Evolutionary conservation across 192 early-diverging fungal genomes (phyloP), one percentile per base, ranked within the genome.

Genomic region (Podochytrium sp.): DNA sequence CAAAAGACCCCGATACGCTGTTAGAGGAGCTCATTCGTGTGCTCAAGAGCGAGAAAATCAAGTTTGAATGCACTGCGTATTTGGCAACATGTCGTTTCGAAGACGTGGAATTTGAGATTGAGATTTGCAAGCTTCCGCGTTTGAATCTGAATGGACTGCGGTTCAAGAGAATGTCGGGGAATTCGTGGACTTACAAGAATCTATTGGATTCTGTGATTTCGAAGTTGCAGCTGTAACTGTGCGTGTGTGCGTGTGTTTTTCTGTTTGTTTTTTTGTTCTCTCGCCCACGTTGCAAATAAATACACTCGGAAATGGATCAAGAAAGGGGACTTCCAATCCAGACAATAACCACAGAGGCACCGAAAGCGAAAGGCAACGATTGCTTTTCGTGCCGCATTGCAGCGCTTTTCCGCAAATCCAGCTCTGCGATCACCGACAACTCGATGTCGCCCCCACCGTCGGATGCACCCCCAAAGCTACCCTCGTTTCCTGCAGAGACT

Each of bases 151-250:
- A 84, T 65, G 88, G 88, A 7, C 39, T 89, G 14, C 59, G 85
- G 30, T 87, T 86, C 68, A 89, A 87, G 66, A 49, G 88, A 47
- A 63, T 87, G 81, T 67, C 77, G 29, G 88, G 88, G 30, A 76
- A 89, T 71, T 74, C 78, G 16, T 89, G 86, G 86, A 77, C 73
- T 2, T 89, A 89, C 74, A 89, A 89, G 73, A 82, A 87, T 55
- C 66, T 86, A 40, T 68, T 86, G 43, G 82, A 84, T 33, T 74
- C 82, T 38, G 60, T 89, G 37, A 85, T 89, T 59, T 56, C 76
- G 38, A 79, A 86, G 69, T 81, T 89, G 78, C 75, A 84, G 25
- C 73, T 89, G 51, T 89, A 51, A 69, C 40, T 52, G 18, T 23
- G 18, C 12, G 20, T 25, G 12, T 14, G 12, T 61, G 30, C 34